phyloP scores from a whole-genome alignment of 2,329 filamentous ascomycete genomes.

The Arthrobotrys pseudoclavata region DNA sequence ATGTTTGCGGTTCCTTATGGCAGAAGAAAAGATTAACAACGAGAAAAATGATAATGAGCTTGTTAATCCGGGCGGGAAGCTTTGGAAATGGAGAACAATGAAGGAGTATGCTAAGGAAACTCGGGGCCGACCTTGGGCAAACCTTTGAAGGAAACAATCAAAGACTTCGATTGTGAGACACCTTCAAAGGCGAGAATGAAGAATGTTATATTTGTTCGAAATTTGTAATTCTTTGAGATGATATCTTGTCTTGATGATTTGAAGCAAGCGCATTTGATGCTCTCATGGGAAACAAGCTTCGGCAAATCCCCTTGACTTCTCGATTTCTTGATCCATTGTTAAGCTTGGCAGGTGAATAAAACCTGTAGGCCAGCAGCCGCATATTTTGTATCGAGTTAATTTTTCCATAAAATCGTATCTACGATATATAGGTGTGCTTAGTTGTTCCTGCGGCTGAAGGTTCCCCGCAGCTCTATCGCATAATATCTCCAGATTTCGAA shows the following conservation, averaged over 20 bases:
- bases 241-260: background rate
- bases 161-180: background rate
- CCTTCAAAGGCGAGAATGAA: background rate
- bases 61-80: constrained; percentile 63
- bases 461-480: constrained; percentile 11
- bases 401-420: constrained; percentile 21
- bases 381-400: background rate
- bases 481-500: constrained; percentile 27
- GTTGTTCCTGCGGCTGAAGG: constrained; percentile 27
- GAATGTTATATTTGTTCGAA: background rate
- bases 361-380: background rate
- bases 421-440: background rate
- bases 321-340: constrained; percentile 6
- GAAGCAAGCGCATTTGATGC: background rate
- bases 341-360: constrained; percentile 16
- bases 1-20: constrained; percentile 66
- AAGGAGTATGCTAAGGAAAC: constrained; percentile 63
- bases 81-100: constrained; percentile 65
- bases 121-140: constrained; percentile 63
- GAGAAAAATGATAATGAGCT: constrained; percentile 63
- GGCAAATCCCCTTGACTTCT: background rate
- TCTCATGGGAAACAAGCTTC: background rate
- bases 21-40: constrained; percentile 64
- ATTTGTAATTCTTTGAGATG: background rate
- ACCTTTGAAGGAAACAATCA: constrained; percentile 5